Evolutionary conservation across 345 rosid genomes (phyloP).

Genomic region (Heritiera littoralis): DNA sequence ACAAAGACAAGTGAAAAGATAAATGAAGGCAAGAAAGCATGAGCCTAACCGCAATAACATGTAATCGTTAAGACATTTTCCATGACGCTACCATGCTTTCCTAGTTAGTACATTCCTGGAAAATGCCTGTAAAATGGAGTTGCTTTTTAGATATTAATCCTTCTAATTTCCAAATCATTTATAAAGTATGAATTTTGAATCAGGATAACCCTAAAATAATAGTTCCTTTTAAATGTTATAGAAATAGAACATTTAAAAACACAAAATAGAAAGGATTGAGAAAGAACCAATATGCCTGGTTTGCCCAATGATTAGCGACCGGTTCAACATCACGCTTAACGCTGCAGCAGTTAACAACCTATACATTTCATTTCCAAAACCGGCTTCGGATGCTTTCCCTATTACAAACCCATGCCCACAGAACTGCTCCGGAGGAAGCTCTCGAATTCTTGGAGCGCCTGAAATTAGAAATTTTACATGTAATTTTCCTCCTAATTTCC

Average conservation of each 20-base stretch:
- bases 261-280: conserved; percentile 69
- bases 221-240: neutral
- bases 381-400: conserved; percentile 96
- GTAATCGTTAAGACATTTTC: neutral
- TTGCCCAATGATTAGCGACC: conserved; percentile 98
- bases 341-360: conserved; percentile 93
- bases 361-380: conserved; percentile 97
- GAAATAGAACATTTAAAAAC: conserved; percentile 13
- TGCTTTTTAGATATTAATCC: neutral
- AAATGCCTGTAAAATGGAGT: neutral
- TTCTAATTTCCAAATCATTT: neutral
- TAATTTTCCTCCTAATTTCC: neutral
- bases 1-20: conserved; percentile 22
- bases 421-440: conserved; percentile 75
- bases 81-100: neutral
- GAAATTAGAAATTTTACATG: conserved; percentile 10
- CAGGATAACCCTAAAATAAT: neutral
- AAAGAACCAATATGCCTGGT: conserved; percentile 99
- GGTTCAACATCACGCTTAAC: conserved; percentile 80
- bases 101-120: neutral
- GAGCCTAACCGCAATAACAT: neutral
- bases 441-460: conserved; percentile 77
- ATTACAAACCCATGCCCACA: conserved; percentile 82
- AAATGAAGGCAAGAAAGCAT: conserved; percentile 28
- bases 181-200: neutral